Conservation (phyloP, 1,139 yeast species). For the Candida frijolesensis region DNA sequence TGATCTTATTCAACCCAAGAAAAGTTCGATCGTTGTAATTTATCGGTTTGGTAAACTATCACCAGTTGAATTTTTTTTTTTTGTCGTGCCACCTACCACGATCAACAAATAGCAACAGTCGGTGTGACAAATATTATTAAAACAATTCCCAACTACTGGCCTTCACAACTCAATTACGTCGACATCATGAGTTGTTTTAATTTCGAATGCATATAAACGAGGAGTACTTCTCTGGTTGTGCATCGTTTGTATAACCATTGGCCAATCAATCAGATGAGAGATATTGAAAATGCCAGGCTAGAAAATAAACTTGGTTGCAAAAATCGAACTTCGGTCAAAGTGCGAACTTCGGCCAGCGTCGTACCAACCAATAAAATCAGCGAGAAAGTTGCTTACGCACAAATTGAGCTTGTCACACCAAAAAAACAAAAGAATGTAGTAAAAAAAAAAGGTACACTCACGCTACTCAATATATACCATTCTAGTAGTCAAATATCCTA, state of each 20-base stretch:
- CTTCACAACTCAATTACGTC: too few relatives aligned
- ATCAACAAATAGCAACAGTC: too few relatives aligned
- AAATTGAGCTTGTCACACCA: background rate
- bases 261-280: background rate
- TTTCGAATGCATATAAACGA: background rate
- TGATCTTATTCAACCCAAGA: background rate
- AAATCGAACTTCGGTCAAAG: conserved; percentile 4
- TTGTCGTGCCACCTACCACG: background rate
- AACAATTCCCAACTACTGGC: too few relatives aligned
- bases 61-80: background rate
- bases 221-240: background rate
- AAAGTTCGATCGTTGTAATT: background rate
- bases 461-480: background rate
- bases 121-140: too few relatives aligned
- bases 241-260: background rate
- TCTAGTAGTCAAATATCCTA: background rate
- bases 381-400: conserved; percentile 6
- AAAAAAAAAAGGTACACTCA: background rate
- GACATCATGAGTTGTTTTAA: too few relatives aligned
- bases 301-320: conserved; percentile 1
- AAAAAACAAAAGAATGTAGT: background rate
- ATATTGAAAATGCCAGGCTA: background rate
- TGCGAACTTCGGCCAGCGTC: background rate
- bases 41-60: background rate
- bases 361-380: conserved; percentile 7